Conservation (phyloP, 305 asterid species). For the Salvia sclarea region DNA sequence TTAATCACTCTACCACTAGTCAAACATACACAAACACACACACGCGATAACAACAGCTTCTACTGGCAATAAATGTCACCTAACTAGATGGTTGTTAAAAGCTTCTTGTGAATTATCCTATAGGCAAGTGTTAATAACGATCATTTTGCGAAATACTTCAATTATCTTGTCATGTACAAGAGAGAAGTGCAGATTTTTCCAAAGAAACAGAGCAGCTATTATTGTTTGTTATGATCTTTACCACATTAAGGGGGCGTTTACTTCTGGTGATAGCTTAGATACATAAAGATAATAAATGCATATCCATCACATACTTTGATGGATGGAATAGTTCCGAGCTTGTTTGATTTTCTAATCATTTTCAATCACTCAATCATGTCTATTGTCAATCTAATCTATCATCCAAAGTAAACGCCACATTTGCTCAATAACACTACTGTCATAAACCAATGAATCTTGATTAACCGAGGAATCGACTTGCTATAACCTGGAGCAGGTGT, state of each 20-base stretch:
- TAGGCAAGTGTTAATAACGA: background rate
- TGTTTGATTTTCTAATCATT: too few relatives aligned
- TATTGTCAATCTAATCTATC: too few relatives aligned
- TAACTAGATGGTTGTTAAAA: background rate
- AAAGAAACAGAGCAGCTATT: background rate
- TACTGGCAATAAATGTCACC: background rate
- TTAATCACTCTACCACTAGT: too few relatives aligned
- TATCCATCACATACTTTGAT: too few relatives aligned
- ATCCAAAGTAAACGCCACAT: too few relatives aligned
- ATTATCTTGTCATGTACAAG: background rate
- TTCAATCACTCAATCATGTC: too few relatives aligned
- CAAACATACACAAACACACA: too few relatives aligned
- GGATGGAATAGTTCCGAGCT: too few relatives aligned
- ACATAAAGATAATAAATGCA: too few relatives aligned
- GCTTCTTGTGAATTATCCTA: background rate
- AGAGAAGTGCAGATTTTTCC: background rate
- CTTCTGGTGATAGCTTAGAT: too few relatives aligned
- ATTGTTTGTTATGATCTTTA: background rate
- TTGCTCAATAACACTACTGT: background rate
- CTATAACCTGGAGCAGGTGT: conserved; percentile 49
- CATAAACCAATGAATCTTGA: background rate
- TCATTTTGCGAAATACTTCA: background rate
- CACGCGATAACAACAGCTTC: background rate
- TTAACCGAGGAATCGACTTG: background rate
- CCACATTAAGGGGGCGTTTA: background rate